These are phyloP conservation scores for Sphagnum magellanicum DNA, from an alignment of 228 moss, liverwort and hornwort genomes.

Conservation along the genomic window DNA sequence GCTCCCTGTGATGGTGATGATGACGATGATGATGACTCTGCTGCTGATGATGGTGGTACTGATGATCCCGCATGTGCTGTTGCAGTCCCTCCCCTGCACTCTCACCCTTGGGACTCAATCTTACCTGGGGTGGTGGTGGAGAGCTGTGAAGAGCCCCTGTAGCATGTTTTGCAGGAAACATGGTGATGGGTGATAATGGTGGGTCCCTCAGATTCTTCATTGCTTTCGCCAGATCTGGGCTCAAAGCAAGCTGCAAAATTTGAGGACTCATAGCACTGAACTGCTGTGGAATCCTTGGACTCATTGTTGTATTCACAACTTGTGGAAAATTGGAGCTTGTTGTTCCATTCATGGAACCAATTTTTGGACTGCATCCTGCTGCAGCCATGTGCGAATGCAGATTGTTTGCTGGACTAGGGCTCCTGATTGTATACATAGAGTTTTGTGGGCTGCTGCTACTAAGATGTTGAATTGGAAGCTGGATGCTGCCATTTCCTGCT, in stretches of 20 bases:
- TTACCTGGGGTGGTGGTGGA: not conserved
- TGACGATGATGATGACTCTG: too few relatives aligned
- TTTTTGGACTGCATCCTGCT: too few relatives aligned
- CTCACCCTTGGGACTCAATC: not conserved
- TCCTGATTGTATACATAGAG: too few relatives aligned
- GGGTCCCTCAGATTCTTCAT: not conserved
- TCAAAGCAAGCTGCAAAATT: not conserved
- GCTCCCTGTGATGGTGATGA: too few relatives aligned
- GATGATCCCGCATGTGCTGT: too few relatives aligned
- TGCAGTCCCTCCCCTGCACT: too few relatives aligned
- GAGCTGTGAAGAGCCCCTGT: not conserved
- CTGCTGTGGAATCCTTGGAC: not conserved
- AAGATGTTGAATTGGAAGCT: not conserved
- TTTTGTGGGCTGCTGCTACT: not conserved
- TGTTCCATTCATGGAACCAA: too few relatives aligned
- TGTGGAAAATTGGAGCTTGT: too few relatives aligned
- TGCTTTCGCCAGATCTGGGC: not conserved
- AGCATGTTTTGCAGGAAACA: not conserved
- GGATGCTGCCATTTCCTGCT: constrained; percentile 11
- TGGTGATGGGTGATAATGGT: not conserved
- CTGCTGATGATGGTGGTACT: too few relatives aligned
- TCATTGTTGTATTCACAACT: too few relatives aligned
- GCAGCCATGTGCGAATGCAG: too few relatives aligned
- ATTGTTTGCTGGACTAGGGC: too few relatives aligned
- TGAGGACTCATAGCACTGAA: not conserved